phyloP scores from a whole-genome alignment of 306 rosid species.

The Vigna angularis region DNA sequence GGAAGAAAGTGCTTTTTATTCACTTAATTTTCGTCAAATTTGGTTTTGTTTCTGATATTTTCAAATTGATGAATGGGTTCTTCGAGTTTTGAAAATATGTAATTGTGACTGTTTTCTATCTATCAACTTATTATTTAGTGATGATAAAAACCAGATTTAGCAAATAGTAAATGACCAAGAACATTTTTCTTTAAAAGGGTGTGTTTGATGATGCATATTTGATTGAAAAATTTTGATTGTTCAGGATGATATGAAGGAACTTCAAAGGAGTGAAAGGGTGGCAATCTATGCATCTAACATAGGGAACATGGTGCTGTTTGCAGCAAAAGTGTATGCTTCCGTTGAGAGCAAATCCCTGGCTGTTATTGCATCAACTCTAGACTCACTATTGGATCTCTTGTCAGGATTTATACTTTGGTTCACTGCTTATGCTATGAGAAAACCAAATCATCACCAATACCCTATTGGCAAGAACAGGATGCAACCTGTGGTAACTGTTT shows the following conservation, averaged over 20 bases:
- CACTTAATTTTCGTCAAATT: too few species aligned
- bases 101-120: too few species aligned
- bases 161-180: too few species aligned
- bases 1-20: too few species aligned
- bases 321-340: conserved; percentile 85
- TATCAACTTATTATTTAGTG: too few species aligned
- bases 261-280: conserved; percentile 59
- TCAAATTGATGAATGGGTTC: too few species aligned
- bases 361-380: conserved; percentile 96
- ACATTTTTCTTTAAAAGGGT: neutral
- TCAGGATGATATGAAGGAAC: conserved; percentile 65
- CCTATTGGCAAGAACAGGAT: conserved; percentile 91
- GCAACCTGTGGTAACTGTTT: conserved; percentile 86
- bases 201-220: neutral
- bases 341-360: conserved; percentile 86
- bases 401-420: conserved; percentile 95
- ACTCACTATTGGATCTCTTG: conserved; percentile 90
- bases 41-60: neutral
- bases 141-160: too few species aligned
- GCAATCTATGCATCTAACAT: conserved; percentile 81
- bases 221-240: neutral
- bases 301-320: conserved; percentile 75
- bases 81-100: too few species aligned
- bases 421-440: conserved; percentile 80
- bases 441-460: conserved; percentile 71